Base-by-base conservation (phyloP, 768 basidiomycete species). In the Gyrodon lividus region DNA sequence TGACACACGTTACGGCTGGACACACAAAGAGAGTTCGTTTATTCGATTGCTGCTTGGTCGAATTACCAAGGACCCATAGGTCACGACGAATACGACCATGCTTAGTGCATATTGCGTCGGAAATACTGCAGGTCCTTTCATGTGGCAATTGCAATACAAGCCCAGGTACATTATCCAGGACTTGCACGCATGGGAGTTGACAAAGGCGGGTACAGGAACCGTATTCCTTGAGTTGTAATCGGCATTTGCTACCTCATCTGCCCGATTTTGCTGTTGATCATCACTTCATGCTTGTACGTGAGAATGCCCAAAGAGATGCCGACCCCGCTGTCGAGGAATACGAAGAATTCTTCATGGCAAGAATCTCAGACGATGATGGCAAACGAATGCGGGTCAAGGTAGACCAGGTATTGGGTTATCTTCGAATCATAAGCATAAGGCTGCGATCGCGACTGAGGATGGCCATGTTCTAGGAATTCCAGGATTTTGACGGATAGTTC, bases 211-310 rank as follows among this genome's bases (percentile, higher is more conserved):
- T 19, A 20, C 54, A 86, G 86, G 44, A 87, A 89, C 57, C 83
- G 77, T 50, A 65, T 90, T 26, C 89, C 89, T 2, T 92, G 89
- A 90, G 78, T 78, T 45, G 76, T 91, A 57, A 90, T 91, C 50
- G 81, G 85, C 3, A 63, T 82, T 46, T 86, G 84, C 68, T 83
- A 85, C 62, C 55, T 72, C 13, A 52, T 64, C 26, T 84, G 84
- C 65, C 81, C 84, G 43, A 28, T 70, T 14, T 43, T 79, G 58
- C 44, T 78, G 16, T 70, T 82, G 19, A 20, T 63, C 34, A 80
- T 91, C 52, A 86, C 19, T 68, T 58, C 48, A 37, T 82, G 26
- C 76, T 91, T 31, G 61, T 70, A 3, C 66, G 71, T 33, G 86
- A 90, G 72, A 90, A 91, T 61, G 77, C 73, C 46, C 74, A 76